phyloP scores from a whole-genome alignment of 768 basidiomycete species.

The Hydnomerulius pinastri region DNA sequence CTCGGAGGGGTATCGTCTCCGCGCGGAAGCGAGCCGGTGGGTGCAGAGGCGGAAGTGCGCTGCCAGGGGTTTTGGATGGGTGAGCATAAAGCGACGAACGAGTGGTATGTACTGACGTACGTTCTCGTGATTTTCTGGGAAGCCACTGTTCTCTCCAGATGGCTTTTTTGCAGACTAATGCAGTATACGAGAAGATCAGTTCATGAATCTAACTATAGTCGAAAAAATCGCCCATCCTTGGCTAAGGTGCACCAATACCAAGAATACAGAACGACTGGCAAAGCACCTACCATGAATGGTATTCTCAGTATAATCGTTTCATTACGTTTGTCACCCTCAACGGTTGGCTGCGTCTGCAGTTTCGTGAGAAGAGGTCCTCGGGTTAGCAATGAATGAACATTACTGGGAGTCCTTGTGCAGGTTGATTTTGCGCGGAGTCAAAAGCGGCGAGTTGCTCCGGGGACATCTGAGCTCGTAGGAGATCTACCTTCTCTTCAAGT shows the following conservation, averaged over 20 bases:
- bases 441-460: constrained; percentile 20
- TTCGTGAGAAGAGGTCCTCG: constrained; percentile 5
- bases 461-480: constrained; percentile 18
- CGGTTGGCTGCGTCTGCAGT: constrained; percentile 9
- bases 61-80: neutral
- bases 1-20: neutral
- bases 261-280: neutral
- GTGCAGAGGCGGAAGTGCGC: neutral
- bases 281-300: constrained; percentile 18
- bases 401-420: constrained; percentile 11
- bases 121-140: constrained; percentile 1
- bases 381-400: neutral
- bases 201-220: too few species aligned
- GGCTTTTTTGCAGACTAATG: constrained; percentile 11
- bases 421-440: constrained; percentile 6
- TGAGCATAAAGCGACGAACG: neutral
- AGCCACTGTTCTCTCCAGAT: constrained; percentile 1
- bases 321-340: constrained; percentile 13
- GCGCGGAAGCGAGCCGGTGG: constrained; percentile 6
- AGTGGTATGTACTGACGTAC: constrained; percentile 10
- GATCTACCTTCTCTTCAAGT: constrained; percentile 18
- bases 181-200: neutral
- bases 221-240: neutral
- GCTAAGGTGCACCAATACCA: constrained; percentile 3
- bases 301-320: constrained; percentile 26